These are phyloP conservation scores for Patellifolia procumbens DNA, from an alignment of 179 eudicot species.

Conservation along the genomic window DNA sequence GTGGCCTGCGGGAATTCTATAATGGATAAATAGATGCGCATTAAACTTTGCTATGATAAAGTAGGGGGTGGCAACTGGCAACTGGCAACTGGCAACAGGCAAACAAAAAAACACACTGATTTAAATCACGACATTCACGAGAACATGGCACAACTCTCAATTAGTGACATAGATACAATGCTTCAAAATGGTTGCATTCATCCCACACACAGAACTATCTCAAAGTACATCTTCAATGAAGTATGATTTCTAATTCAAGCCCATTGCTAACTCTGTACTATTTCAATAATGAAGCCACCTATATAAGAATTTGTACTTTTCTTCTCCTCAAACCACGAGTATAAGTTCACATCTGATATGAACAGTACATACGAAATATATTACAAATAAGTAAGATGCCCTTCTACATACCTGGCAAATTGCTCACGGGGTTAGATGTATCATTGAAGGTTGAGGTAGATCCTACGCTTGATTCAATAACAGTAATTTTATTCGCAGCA, in stretches of 20 bases:
- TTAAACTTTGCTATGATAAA: neutral
- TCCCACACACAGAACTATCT: neutral
- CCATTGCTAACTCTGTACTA: neutral
- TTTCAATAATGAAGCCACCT: neutral
- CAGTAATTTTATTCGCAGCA: conserved; percentile 19
- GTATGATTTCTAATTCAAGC: neutral
- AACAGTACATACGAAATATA: too few species aligned
- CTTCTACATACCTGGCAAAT: conserved; percentile 22
- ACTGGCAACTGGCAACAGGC: neutral
- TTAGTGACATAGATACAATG: neutral
- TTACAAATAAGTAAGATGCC: too few species aligned
- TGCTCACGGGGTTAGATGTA: neutral
- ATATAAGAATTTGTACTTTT: neutral
- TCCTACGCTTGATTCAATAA: conserved; percentile 7
- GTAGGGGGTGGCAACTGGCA: neutral
- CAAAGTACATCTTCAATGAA: neutral
- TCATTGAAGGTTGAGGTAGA: conserved; percentile 5
- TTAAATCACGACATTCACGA: too few species aligned
- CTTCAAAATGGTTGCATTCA: neutral
- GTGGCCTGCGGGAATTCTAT: neutral
- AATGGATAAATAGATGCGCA: neutral
- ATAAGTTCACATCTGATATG: neutral
- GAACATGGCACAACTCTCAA: neutral
- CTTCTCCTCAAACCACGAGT: neutral
- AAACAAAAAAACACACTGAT: neutral